Evolutionary conservation across 306 rosid genomes (phyloP), one percentile per base, ranked within the genome.

Genomic region (Trifolium fragiferum): DNA sequence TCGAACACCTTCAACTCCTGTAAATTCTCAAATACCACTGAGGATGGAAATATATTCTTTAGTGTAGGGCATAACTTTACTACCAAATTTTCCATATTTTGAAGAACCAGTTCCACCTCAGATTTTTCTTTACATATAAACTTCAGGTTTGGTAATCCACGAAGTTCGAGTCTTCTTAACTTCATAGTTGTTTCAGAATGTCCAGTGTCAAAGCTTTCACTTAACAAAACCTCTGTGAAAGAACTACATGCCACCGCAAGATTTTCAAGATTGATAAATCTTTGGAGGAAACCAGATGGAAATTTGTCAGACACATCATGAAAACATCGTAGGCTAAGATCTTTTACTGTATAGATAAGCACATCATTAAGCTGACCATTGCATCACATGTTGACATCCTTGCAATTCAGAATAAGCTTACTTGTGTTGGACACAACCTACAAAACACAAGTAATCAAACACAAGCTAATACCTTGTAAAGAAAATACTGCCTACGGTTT

Each of bases 1-100:
- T 4, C 0, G 7, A 0, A 0, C 16, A 44, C 50, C 5, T 0
- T 0, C 7, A 44, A 44, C 7, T 1, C 0, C 50, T 44, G 2
- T 44, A 44, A 44, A 44, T 44, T 44, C 50, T 44, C 50, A 44
- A 44, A 44, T 3, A 12, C 6, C 5, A 13, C 0, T 44, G 50
- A 12, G 6, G 50, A 44, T 4, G 50, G 50, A 44, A 44, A 1
- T 44, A 44, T 4, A 44, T 3, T 12, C 50, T 12, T 44, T 0
- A 44, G 50, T 44, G 5, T 4, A 12, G 50, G 4, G 6, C 50
- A 44, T 12, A 0, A 2, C 4, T 3, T 0, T 44, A 44, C 50
- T 3, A 1, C 0, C 6, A 44, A 44, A 4, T 0, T 0, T 44
- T 44, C n/a, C 13, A 44, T 12, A 44, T 44, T 10, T 44, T 44